phyloP scores from a whole-genome alignment of 495 filamentous ascomycete species.

The Penicillium verhagenii region DNA sequence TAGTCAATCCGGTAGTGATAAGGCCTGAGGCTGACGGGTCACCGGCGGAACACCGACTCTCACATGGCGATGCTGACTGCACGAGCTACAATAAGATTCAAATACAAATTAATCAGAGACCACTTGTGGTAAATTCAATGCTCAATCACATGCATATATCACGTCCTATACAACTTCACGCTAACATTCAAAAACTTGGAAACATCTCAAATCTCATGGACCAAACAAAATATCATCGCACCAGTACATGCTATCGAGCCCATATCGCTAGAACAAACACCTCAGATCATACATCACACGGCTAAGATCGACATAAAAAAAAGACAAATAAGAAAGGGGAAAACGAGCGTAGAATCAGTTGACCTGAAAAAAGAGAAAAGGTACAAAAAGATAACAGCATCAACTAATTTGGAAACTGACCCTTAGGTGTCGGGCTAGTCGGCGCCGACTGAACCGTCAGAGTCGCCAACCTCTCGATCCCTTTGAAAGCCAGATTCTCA shows the following conservation, averaged over 20 bases:
- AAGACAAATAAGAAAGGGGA: background rate
- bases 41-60: too few species aligned
- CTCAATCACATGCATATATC: background rate
- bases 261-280: background rate
- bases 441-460: slow-evolving; percentile 23
- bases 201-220: background rate
- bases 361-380: background rate
- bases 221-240: background rate
- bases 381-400: background rate
- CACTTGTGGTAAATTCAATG: too few species aligned
- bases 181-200: too few species aligned
- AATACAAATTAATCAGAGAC: too few species aligned
- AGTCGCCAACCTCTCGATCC: background rate
- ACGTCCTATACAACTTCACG: background rate
- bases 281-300: background rate
- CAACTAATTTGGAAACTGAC: slow-evolving; percentile 5
- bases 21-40: too few species aligned
- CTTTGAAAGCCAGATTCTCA: slow-evolving; percentile 2
- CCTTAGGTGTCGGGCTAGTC: slow-evolving; percentile 18
- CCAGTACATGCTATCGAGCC: background rate
- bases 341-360: background rate
- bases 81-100: too few species aligned
- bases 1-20: too few species aligned
- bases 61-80: too few species aligned
- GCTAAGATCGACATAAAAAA: background rate